A percentile compares a stretch with the other conserved stretches of the same genome.
phyloP scores from a whole-genome alignment of 805 yeast genomes.

The Saturnispora hagleri region DNA sequence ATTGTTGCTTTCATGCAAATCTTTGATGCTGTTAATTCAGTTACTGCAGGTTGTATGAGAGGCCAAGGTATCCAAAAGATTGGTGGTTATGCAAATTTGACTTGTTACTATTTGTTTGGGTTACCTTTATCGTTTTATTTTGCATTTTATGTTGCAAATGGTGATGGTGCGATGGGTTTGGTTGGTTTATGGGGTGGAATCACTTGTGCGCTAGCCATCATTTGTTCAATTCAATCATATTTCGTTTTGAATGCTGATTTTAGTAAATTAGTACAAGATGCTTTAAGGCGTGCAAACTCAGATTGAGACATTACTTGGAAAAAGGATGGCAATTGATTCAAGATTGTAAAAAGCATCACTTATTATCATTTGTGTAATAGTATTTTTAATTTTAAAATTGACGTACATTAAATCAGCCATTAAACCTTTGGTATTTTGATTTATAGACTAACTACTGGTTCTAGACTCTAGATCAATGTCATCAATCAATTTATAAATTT shows the following conservation, averaged over 20 bases:
- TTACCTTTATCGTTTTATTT: conserved; percentile 54
- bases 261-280: conserved; percentile 40
- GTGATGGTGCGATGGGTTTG: conserved; percentile 28
- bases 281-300: conserved; percentile 28
- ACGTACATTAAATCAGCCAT: not conserved
- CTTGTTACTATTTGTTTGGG: conserved; percentile 62
- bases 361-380: not conserved
- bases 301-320: conserved; percentile 9
- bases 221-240: conserved; percentile 42
- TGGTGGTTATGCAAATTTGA: conserved; percentile 43
- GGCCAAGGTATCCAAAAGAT: conserved; percentile 53
- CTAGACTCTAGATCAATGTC: not conserved
- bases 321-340: conserved; percentile 1
- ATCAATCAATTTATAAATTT: conserved; percentile 3
- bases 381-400: not conserved
- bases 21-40: conserved; percentile 40
- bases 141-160: conserved; percentile 38
- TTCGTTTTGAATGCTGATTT: conserved; percentile 40
- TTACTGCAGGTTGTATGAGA: conserved; percentile 45
- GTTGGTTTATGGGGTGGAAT: conserved; percentile 31
- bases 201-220: conserved; percentile 28
- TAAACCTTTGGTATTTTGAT: not conserved
- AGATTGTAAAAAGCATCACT: not conserved
- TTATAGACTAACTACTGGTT: not conserved
- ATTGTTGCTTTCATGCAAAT: conserved; percentile 33